phyloP scores from a whole-genome alignment of 1,139 yeast genomes.

The Suhomyces taliae region DNA sequence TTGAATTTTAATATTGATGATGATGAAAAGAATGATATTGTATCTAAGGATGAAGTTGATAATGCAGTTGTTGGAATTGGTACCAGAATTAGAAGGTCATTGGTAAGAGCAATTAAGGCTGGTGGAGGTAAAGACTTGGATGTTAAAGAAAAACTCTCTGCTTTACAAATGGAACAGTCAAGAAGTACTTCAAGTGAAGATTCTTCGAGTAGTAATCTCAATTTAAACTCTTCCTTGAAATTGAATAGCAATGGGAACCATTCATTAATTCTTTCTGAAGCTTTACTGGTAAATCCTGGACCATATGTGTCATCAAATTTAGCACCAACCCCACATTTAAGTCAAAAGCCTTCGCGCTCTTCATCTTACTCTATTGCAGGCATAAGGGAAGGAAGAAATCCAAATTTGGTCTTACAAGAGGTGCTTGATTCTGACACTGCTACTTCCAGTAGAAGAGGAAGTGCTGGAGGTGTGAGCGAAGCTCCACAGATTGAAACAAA shows the following conservation, averaged over 20 bases:
- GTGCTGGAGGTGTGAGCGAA: conserved; percentile 40
- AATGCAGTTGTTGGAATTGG: conserved; percentile 83
- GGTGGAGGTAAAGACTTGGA: conserved; percentile 34
- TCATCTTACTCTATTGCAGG: conserved; percentile 34
- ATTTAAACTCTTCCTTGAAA: conserved; percentile 14
- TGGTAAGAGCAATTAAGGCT: conserved; percentile 51
- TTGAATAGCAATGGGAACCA: conserved; percentile 21
- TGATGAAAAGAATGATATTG: conserved; percentile 28
- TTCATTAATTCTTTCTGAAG: conserved; percentile 41
- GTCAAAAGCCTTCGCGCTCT: conserved; percentile 13
- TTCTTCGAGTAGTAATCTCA: conserved; percentile 21
- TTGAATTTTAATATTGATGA: conserved; percentile 14
- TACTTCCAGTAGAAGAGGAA: conserved; percentile 35
- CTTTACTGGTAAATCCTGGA: conserved; percentile 12
- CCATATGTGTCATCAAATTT: conserved; percentile 9
- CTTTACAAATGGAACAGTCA: conserved; percentile 28
- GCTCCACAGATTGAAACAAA: conserved; percentile 51
- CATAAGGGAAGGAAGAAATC: conserved; percentile 31
- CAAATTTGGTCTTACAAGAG: conserved; percentile 32
- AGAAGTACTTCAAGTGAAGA: conserved; percentile 39
- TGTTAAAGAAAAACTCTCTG: conserved; percentile 25
- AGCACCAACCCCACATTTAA: conserved; percentile 3
- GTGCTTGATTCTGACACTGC: conserved; percentile 32
- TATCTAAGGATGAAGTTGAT: conserved; percentile 68
- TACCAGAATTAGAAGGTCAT: conserved; percentile 58